Conservation (phyloP, 129 eudicot genomes). For the Arctium lappa region DNA sequence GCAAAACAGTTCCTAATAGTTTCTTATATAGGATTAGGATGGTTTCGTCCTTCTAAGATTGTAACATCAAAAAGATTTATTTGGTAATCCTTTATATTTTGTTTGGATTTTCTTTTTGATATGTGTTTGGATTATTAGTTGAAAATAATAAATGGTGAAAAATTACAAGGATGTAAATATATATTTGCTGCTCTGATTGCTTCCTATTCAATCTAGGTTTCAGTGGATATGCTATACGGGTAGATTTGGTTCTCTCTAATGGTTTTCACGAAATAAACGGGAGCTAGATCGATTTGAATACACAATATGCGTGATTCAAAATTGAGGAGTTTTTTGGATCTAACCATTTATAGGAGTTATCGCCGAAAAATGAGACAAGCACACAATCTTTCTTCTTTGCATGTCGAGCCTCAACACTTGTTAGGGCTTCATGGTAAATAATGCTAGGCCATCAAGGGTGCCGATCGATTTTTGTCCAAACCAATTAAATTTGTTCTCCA, state of each 20-base stretch:
- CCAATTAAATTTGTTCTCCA: slow-evolving; percentile 12
- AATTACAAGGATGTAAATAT: not conserved
- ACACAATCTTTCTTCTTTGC: slow-evolving; percentile 10
- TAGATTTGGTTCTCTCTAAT: not conserved
- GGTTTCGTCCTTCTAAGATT: not conserved
- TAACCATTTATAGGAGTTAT: slow-evolving; percentile 22
- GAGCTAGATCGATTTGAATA: slow-evolving; percentile 6
- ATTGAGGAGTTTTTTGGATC: slow-evolving; percentile 2
- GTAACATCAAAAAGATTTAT: not conserved
- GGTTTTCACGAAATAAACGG: slow-evolving; percentile 3
- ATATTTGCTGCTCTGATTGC: not conserved
- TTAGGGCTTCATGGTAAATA: slow-evolving; percentile 17
- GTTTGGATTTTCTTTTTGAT: not conserved
- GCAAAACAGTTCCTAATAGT: not conserved
- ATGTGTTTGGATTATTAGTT: not conserved
- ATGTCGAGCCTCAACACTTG: not conserved
- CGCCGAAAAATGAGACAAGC: slow-evolving; percentile 21
- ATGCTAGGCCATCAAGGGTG: slow-evolving; percentile 35
- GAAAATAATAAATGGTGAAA: not conserved
- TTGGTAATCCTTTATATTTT: not conserved
- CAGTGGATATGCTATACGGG: not conserved
- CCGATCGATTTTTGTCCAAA: slow-evolving; percentile 15
- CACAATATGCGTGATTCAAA: slow-evolving; percentile 9
- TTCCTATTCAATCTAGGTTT: slow-evolving; percentile 2
- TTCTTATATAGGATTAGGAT: not conserved